Evolutionary conservation across 2,329 filamentous ascomycete genomes (phyloP).

Genomic region (Colletotrichum sp.): DNA sequence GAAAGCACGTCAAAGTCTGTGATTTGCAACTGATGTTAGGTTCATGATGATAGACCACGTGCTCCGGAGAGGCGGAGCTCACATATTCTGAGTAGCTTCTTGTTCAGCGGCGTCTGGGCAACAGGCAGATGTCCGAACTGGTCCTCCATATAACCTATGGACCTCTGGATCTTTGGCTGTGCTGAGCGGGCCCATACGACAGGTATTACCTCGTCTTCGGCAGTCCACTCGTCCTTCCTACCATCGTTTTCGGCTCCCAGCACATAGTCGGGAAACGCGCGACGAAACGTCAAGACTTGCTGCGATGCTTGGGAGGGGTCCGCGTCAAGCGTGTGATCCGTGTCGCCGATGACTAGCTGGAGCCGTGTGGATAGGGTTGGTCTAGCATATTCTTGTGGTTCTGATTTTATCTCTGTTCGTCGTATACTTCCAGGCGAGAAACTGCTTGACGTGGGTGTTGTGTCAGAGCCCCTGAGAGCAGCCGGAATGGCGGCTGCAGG

Average conservation of each 20-base stretch:
- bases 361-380: background rate
- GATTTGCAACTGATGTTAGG: background rate
- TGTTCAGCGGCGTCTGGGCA: conserved; percentile 45
- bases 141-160: conserved; percentile 26
- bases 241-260: background rate
- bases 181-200: background rate
- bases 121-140: conserved; percentile 47
- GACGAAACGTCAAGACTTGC: conserved; percentile 28
- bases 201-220: background rate
- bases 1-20: conserved; percentile 53
- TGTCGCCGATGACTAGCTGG: background rate
- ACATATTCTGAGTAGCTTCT: conserved; percentile 42
- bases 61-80: background rate
- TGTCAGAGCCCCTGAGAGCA: background rate
- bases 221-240: background rate
- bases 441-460: background rate
- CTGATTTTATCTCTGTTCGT: background rate
- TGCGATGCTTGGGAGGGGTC: conserved; percentile 32
- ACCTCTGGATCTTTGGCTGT: background rate
- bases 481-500: background rate
- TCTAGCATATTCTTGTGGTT: background rate
- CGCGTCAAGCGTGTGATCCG: conserved; percentile 27
- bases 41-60: background rate
- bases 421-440: background rate
- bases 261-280: conserved; percentile 19